phyloP scores from a whole-genome alignment of 345 rosid species.

The Populus simonii region DNA sequence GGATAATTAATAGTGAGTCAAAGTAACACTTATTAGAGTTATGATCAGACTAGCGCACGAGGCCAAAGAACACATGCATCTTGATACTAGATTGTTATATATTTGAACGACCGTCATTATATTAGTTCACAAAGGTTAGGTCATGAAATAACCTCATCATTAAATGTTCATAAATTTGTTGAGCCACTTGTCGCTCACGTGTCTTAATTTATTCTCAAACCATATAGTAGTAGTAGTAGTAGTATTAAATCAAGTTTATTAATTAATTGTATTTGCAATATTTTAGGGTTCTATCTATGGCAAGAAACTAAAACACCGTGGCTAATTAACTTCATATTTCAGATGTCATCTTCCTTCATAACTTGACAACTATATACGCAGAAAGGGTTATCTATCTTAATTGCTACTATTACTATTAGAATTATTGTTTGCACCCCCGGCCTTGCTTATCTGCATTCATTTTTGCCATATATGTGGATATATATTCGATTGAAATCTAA shows the following conservation, averaged over 20 bases:
- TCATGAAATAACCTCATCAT: constrained; percentile 35
- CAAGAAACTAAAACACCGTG: not conserved
- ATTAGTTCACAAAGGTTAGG: constrained; percentile 23
- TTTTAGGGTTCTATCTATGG: not conserved
- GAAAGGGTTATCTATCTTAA: not conserved
- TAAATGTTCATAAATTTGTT: constrained; percentile 28
- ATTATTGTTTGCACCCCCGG: no score
- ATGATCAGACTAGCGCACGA: constrained; percentile 43
- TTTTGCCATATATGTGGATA: not conserved
- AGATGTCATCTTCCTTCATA: not conserved
- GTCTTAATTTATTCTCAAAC: constrained; percentile 16
- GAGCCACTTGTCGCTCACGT: constrained; percentile 25
- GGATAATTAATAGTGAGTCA: constrained; percentile 31
- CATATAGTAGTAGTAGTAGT: not conserved
- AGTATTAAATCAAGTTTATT: not conserved
- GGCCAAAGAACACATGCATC: constrained; percentile 26
- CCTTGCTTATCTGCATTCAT: not conserved
- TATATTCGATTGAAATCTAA: not conserved
- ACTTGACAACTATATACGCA: not conserved
- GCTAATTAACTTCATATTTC: not conserved
- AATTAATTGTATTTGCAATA: not conserved
- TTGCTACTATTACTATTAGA: not conserved
- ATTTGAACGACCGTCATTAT: constrained; percentile 24
- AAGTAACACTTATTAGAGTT: constrained; percentile 24
- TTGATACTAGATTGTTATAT: constrained; percentile 19